Base-by-base conservation (phyloP, 108 stramenopile species). In the Nannochloropsis salina region DNA sequence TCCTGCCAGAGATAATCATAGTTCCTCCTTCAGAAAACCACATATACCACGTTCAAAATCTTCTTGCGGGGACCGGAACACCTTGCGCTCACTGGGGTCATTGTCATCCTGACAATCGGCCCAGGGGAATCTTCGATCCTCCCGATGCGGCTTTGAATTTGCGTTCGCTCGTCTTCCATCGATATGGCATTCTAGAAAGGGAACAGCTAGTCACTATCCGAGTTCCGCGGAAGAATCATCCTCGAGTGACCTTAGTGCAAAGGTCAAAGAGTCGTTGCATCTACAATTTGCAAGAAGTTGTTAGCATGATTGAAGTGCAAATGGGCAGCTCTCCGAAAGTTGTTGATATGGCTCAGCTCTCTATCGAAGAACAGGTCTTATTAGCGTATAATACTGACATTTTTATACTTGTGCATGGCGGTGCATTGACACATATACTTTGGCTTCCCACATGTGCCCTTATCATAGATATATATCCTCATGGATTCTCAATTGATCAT, bases 401-500 rank as follows among this genome's bases (percentile, higher is more conserved):
- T 74, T 74, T 74, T n/a, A 74, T 74, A 15, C 61, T 74, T n/a
- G 61, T 74, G 20, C 61, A 74, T 74, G 61, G 61, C 61, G 61
- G 61, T n/a, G 61, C 61, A 6, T n/a, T 74, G 61, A n/a, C 61
- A 74, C 15, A 74, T 6, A 15, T 74, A 15, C 61, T 74, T 6
- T 74, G 61, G 61, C 61, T 74, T 6, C 61, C 61, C 20, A 15
- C 61, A n/a, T 2, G 61, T n/a, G 61, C 61, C 3, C n/a, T 74
- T 2, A 74, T 74, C 61, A 74, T 74, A 15, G 61, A 74, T 74
- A 74, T 74, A 15, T 74, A 74, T n/a, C 61, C 61, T 4, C 61
- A 74, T 74, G 61, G 61, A n/a, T 74, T 74, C 61, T n/a, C 8
- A 4, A 74, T 74, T 74, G 15, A 15, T 8, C n/a, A 74, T 2